These are phyloP conservation scores for Chlorella vulgaris DNA, from an alignment of 139 green algal genomes.

Conservation along the genomic window DNA sequence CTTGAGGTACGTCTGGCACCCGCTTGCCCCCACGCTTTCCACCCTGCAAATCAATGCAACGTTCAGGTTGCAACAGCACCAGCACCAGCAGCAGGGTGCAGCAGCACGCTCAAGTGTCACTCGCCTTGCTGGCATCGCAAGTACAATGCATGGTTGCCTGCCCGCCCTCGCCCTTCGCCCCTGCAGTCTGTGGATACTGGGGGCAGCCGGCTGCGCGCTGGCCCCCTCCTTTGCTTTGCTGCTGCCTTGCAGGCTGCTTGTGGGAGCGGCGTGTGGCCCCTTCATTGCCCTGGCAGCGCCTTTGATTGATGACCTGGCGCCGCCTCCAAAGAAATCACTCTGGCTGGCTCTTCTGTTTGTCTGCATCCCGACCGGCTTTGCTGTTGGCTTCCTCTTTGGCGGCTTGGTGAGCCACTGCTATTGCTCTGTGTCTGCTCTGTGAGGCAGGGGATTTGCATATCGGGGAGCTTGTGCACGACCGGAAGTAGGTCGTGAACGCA, in stretches of 20 bases:
- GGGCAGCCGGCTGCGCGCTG: not conserved
- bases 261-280: not conserved
- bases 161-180: not conserved
- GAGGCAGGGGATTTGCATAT: too few species aligned
- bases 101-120: not conserved
- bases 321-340: not conserved
- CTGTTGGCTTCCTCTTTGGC: conserved; percentile 14
- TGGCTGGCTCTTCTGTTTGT: conserved; percentile 28
- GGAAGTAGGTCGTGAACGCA: too few species aligned
- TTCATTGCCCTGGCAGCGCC: conserved; percentile 24
- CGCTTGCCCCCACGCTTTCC: too few species aligned
- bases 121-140: not conserved
- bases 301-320: conserved; percentile 19
- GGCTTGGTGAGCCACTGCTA: not conserved
- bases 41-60: not conserved
- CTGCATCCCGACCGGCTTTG: conserved; percentile 29
- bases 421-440: not conserved
- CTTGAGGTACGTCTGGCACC: not conserved
- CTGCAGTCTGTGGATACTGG: conserved; percentile 4
- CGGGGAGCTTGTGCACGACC: too few species aligned
- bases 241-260: not conserved
- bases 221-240: conserved; percentile 10
- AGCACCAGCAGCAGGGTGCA: not conserved
- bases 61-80: not conserved
- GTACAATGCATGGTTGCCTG: not conserved